Conservation (phyloP, 345 rosid genomes). For the Salix dunnii region DNA sequence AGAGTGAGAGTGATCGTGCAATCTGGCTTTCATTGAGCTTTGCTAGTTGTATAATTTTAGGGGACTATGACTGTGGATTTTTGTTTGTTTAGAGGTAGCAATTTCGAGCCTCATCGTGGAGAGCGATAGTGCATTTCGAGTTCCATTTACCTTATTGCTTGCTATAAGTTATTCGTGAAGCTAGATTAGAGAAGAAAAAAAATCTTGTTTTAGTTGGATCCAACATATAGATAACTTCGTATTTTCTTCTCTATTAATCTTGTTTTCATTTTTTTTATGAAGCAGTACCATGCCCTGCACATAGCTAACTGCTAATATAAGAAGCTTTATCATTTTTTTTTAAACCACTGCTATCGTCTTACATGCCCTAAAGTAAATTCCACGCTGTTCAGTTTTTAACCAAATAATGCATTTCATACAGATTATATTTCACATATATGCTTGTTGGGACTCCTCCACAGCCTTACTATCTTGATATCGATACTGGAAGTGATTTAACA, state of each 20-base stretch:
- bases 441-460: conserved; percentile 67
- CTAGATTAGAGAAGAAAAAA: background rate
- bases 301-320: background rate
- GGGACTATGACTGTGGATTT: no score
- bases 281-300: no score
- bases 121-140: background rate
- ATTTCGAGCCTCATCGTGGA: background rate
- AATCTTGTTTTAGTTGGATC: conserved; percentile 7
- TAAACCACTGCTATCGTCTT: background rate
- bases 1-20: no score
- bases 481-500: conserved; percentile 92
- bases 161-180: background rate
- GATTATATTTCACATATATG: conserved; percentile 70
- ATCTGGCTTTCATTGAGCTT: no score
- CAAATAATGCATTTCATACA: conserved; percentile 20
- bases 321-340: background rate
- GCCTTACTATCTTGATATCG: conserved; percentile 73
- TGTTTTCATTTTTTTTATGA: no score
- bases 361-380: background rate
- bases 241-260: no score
- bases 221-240: no score
- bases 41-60: no score
- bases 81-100: no score
- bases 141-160: background rate
- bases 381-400: background rate